Evolutionary conservation across 2,329 filamentous ascomycete species (phyloP).

Genomic region (Calonectria leucothoes): DNA sequence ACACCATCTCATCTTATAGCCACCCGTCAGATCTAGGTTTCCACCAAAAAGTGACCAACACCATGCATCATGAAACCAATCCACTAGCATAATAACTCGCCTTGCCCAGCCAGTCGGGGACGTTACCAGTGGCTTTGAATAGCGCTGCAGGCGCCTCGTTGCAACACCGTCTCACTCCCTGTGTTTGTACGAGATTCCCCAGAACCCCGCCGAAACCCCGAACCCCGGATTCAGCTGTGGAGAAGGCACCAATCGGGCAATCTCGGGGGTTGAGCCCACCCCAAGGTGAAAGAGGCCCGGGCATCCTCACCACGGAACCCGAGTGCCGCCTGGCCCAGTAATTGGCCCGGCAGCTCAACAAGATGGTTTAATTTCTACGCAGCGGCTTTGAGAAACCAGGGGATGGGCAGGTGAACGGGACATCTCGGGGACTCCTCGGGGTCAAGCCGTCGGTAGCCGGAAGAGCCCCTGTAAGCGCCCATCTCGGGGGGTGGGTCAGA

Average conservation of each 20-base stretch:
- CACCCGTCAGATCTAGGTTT: not conserved
- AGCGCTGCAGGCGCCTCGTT: not conserved
- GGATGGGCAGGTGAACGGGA: not conserved
- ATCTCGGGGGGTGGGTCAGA: not conserved
- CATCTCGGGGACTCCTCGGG: slow-evolving; percentile 1
- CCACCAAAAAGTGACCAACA: not conserved
- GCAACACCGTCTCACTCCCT: not conserved
- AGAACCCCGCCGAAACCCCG: not conserved
- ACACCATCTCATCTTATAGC: not conserved
- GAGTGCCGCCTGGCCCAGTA: not conserved
- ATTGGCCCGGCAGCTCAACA: not conserved
- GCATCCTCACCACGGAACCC: not conserved
- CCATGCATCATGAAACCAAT: not conserved
- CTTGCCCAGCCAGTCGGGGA: not conserved
- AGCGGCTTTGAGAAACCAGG: not conserved
- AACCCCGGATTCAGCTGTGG: slow-evolving; percentile 1
- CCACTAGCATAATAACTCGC: not conserved
- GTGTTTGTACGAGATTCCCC: not conserved
- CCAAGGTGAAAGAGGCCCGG: not conserved
- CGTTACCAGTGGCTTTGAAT: not conserved
- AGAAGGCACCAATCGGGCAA: not conserved
- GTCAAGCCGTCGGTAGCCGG: slow-evolving; percentile 2
- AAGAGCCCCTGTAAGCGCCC: not conserved
- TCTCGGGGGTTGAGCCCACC: not conserved
- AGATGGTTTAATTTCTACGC: not conserved